Percentiles rank a stretch among this genome's conserved stretches.
Evolutionary conservation across 345 rosid species (phyloP).

Genomic region (Luvunga scandens): DNA sequence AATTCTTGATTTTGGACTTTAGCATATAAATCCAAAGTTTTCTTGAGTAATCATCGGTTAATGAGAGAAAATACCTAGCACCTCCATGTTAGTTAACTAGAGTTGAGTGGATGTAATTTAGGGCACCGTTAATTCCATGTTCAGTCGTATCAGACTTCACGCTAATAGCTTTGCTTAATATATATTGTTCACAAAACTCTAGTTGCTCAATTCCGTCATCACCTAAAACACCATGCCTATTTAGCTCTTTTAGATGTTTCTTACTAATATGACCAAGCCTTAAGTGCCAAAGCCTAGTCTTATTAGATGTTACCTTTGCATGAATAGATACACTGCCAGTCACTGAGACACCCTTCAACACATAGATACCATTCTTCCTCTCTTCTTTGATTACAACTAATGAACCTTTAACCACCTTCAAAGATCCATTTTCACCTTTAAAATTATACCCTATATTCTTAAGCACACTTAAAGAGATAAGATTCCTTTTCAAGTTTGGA

Average conservation of each 20-base stretch:
- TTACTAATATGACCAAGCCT: too few species aligned
- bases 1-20: neutral
- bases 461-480: neutral
- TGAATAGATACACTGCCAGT: neutral
- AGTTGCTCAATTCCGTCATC: too few species aligned
- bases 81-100: too few species aligned
- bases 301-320: neutral
- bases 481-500: neutral
- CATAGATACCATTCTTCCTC: neutral
- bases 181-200: neutral
- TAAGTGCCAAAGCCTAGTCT: neutral
- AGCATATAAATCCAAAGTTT: neutral
- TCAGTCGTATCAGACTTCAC: too few species aligned
- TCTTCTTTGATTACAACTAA: neutral
- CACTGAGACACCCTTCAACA: neutral
- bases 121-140: too few species aligned
- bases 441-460: neutral
- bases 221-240: too few species aligned
- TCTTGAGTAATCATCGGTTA: neutral
- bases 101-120: conserved; percentile 17
- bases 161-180: neutral
- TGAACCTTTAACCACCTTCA: neutral
- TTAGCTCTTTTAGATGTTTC: too few species aligned
- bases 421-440: neutral
- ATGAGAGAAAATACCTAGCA: neutral